phyloP scores from a whole-genome alignment of 495 filamentous ascomycete species.

The Ramalina intermedia region DNA sequence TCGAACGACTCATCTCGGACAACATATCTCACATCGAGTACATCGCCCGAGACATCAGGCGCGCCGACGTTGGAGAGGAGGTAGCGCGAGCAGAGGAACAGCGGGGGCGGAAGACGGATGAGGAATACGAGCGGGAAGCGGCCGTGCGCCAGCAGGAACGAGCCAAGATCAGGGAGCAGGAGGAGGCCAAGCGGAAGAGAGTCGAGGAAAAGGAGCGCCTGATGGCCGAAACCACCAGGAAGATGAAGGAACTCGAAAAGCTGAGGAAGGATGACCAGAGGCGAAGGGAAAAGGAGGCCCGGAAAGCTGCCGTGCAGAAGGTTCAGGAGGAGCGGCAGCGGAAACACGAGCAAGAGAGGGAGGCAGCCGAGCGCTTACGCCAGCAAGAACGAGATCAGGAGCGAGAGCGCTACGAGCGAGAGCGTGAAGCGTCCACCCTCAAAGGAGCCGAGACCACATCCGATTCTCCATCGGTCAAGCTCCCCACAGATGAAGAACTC shows the following conservation, averaged over 20 bases:
- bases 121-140: slow-evolving; percentile 61
- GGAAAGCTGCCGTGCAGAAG: slow-evolving; percentile 17
- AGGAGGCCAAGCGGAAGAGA: slow-evolving; percentile 46
- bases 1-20: slow-evolving; percentile 54
- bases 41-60: slow-evolving; percentile 53
- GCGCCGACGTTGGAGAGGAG: slow-evolving; percentile 61
- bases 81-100: slow-evolving; percentile 50
- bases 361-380: slow-evolving; percentile 39
- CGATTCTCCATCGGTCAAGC: slow-evolving; percentile 17
- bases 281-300: slow-evolving; percentile 31
- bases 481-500: slow-evolving; percentile 41
- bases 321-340: slow-evolving; percentile 39
- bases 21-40: slow-evolving; percentile 47
- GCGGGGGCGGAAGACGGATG: slow-evolving; percentile 66
- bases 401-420: slow-evolving; percentile 26
- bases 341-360: slow-evolving; percentile 35
- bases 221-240: slow-evolving; percentile 48
- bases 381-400: slow-evolving; percentile 33
- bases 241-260: slow-evolving; percentile 48
- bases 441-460: slow-evolving; percentile 11
- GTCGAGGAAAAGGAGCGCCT: slow-evolving; percentile 54
- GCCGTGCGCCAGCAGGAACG: slow-evolving; percentile 50
- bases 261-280: slow-evolving; percentile 43
- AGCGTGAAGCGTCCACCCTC: slow-evolving; percentile 19
- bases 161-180: slow-evolving; percentile 43